Evolutionary conservation across 306 rosid genomes (phyloP).

Genomic region (Vachellia collinsii): DNA sequence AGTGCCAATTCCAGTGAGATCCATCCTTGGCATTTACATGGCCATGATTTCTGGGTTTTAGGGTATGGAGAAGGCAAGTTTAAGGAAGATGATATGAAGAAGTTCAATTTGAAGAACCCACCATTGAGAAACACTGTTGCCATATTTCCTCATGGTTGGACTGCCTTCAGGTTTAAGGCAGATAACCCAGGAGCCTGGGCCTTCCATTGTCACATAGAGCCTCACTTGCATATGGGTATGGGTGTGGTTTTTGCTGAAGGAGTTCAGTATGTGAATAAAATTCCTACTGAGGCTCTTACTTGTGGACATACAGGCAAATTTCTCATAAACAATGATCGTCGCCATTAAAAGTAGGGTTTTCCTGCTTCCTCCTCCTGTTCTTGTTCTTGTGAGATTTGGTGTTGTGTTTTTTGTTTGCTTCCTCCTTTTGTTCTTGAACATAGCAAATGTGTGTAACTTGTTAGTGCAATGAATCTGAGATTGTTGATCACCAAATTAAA

Average conservation of each 20-base stretch:
- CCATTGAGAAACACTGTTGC: slow-evolving; percentile 71
- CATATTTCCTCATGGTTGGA: slow-evolving; percentile 83
- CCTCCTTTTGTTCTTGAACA: no score
- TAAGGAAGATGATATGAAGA: slow-evolving; percentile 34
- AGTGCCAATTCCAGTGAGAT: slow-evolving; percentile 54
- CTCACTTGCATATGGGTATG: slow-evolving; percentile 96
- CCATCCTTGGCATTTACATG: slow-evolving; percentile 95
- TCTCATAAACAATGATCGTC: not conserved
- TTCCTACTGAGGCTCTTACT: slow-evolving; percentile 54
- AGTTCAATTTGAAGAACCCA: slow-evolving; percentile 65
- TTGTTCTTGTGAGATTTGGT: no score
- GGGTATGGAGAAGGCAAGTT: slow-evolving; percentile 87
- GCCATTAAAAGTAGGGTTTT: slow-evolving; percentile 18
- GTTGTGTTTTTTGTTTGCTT: no score
- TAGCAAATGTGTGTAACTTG: no score
- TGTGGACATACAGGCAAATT: slow-evolving; percentile 57
- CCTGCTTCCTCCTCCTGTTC: no score
- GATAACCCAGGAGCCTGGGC: slow-evolving; percentile 96
- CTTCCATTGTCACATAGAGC: slow-evolving; percentile 88
- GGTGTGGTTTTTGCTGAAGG: slow-evolving; percentile 75
- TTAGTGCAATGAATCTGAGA: no score
- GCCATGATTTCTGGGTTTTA: slow-evolving; percentile 89
- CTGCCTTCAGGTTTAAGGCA: slow-evolving; percentile 70
- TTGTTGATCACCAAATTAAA: no score
- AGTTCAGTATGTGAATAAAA: slow-evolving; percentile 39